Evolutionary conservation across 2,329 filamentous ascomycete genomes (phyloP), one percentile per base, ranked within the genome.

Genomic region (Colletotrichum destructivum): DNA sequence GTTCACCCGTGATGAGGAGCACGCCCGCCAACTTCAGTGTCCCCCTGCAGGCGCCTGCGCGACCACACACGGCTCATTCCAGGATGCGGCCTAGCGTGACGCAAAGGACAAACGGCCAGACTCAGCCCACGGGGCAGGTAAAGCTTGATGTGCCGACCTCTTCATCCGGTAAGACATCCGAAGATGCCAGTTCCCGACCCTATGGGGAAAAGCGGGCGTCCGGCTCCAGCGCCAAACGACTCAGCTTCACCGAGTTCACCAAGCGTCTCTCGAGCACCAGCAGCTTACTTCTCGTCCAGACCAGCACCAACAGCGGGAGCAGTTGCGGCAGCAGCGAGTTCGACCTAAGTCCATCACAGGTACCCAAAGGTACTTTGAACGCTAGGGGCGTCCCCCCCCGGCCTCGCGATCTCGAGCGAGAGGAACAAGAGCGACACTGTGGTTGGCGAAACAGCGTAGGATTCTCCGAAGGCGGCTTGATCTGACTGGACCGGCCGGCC

Each of bases 231-330:
- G 81, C 82, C 57, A 91, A 90, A 81, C 84, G 88, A 71, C 84
- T 90, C 66, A 90, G 88, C 81, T 90, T 91, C 74, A 88, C 85
- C 75, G 89, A 92, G 65, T 89, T 90, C 73, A 87, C 88, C 57
- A 89, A 88, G 78, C 83, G 88, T 73, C 79, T 91, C 65, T 91
- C 88, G 75, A 90, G 87, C 78, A 90, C 88, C 62, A 90, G 88
- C 77, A 90, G 87, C 78, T 80, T 90, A 77, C 82, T 91, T 64
- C 82, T 91, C 56, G 84, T 90, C 66, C 88, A 90, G 81, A 88
- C 88, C 72, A 90, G 90, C 77, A 82, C 83, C 71, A 85, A 84
- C 72, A 81, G 80, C 70, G 80, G 81, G 73, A 88, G 86, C 81
- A 87, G 84, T 77, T 81, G 84, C 64, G 81, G 82, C 66, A 87